phyloP scores from a whole-genome alignment of 306 rosid genomes.

The Betula pendula region DNA sequence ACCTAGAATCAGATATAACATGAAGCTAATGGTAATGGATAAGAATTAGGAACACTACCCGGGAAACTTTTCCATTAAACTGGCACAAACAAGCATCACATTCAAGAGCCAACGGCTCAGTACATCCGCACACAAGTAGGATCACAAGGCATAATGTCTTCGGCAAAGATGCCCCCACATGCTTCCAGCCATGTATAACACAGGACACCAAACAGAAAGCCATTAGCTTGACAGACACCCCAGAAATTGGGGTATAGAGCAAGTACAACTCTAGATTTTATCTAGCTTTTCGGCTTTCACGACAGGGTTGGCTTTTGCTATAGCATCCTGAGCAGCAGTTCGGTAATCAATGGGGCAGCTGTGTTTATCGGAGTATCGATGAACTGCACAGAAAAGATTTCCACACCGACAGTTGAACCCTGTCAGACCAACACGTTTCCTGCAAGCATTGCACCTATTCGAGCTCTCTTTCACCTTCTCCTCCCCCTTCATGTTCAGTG shows the following conservation, averaged over 20 bases:
- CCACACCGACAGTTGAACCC: constrained; percentile 51
- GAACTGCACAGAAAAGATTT: constrained; percentile 38
- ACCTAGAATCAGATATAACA: too few relatives aligned
- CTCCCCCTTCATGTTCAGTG: constrained; percentile 19
- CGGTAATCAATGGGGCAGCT: constrained; percentile 37
- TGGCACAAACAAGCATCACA: constrained; percentile 10
- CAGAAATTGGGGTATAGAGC: neutral
- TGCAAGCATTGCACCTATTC: constrained; percentile 41
- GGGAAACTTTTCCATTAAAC: neutral
- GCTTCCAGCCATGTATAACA: constrained; percentile 20
- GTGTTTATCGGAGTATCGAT: constrained; percentile 47
- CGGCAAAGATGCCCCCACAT: constrained; percentile 2
- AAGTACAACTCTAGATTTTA: constrained; percentile 22
- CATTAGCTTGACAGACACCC: constrained; percentile 14
- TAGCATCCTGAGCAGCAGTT: constrained; percentile 36
- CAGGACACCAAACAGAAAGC: constrained; percentile 7
- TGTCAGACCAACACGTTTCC: constrained; percentile 44
- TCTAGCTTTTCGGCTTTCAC: constrained; percentile 47
- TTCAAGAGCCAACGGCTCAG: neutral
- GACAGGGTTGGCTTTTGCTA: constrained; percentile 48
- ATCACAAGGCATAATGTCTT: constrained; percentile 12
- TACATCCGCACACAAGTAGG: neutral
- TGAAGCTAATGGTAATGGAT: neutral
- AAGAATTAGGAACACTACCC: neutral
- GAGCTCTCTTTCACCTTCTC: constrained; percentile 41